Percentiles rank a stretch among this genome's conserved stretches.
Evolutionary conservation across 257 asterid genomes (phyloP).

Genomic region (Rauvolfia tetraphylla): DNA sequence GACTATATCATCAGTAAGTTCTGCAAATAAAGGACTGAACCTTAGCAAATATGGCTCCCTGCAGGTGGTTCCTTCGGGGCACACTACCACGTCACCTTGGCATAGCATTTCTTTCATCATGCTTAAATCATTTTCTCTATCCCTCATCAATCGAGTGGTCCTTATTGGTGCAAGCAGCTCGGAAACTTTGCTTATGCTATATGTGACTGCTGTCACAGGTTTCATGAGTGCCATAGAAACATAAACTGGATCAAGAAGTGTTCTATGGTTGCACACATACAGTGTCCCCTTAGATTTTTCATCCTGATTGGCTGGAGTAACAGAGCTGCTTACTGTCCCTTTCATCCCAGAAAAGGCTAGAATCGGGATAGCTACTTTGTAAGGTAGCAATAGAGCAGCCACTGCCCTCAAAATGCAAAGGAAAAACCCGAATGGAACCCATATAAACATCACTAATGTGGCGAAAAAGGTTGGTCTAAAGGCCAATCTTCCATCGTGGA

Average conservation of each 20-base stretch:
- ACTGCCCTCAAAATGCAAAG: conserved; percentile 22
- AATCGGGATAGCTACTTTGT: conserved; percentile 21
- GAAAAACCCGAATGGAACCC: conserved; percentile 30
- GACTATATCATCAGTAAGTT: conserved; percentile 27
- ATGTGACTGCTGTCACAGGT: conserved; percentile 25
- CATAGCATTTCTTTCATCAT: conserved; percentile 21
- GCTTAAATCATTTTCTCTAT: conserved; percentile 24
- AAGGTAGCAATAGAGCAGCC: conserved; percentile 20
- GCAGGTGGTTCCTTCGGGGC: conserved; percentile 43
- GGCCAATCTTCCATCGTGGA: conserved; percentile 38
- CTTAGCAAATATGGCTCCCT: conserved; percentile 39
- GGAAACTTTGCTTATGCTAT: conserved; percentile 31
- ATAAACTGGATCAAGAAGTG: conserved; percentile 33
- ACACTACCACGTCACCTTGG: conserved; percentile 25
- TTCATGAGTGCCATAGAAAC: conserved; percentile 29
- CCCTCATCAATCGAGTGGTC: conserved; percentile 22
- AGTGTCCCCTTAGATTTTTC: conserved; percentile 11
- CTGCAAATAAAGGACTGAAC: conserved; percentile 35
- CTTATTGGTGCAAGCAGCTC: conserved; percentile 31
- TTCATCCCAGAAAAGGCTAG: conserved; percentile 27
- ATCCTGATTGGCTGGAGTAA: neutral
- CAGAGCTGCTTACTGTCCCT: neutral
- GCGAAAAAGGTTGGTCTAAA: conserved; percentile 31
- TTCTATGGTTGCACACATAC: conserved; percentile 30
- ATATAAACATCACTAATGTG: conserved; percentile 23